Evolutionary conservation across 345 rosid genomes (phyloP).

Genomic region (Trapa bicornis): DNA sequence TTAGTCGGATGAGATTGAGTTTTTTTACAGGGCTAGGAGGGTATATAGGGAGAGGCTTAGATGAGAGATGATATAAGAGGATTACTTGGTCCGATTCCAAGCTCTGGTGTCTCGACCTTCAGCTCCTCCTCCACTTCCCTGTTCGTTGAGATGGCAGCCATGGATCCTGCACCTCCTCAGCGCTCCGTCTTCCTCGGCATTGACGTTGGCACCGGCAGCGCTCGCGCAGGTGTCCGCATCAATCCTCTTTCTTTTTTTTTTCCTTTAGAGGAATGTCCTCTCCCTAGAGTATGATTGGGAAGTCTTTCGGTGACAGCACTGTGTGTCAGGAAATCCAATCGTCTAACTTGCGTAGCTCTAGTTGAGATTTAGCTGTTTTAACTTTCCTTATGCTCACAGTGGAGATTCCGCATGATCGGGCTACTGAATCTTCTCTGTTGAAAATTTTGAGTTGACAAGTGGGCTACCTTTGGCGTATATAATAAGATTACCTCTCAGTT

Average conservation of each 20-base stretch:
- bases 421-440: background rate
- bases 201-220: conserved; percentile 97
- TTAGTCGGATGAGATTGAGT: background rate
- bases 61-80: background rate
- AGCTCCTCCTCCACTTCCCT: background rate
- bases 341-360: background rate
- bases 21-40: background rate
- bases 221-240: conserved; percentile 61
- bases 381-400: background rate
- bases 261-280: background rate
- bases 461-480: background rate
- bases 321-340: background rate
- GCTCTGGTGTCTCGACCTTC: conserved; percentile 5
- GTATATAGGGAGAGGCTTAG: background rate
- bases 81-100: background rate
- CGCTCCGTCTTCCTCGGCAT: conserved; percentile 71
- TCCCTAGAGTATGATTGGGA: background rate
- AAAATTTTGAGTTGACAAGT: background rate
- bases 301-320: background rate
- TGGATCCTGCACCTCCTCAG: conserved; percentile 13
- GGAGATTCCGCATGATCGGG: background rate
- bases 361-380: background rate
- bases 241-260: background rate
- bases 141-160: conserved; percentile 37
- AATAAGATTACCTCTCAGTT: background rate